Percentiles rank a stretch among this genome's conserved stretches.
These are phyloP conservation scores for Agapanthus africanus DNA, from an alignment of 106 monocot genomes.

Conservation along the genomic window DNA sequence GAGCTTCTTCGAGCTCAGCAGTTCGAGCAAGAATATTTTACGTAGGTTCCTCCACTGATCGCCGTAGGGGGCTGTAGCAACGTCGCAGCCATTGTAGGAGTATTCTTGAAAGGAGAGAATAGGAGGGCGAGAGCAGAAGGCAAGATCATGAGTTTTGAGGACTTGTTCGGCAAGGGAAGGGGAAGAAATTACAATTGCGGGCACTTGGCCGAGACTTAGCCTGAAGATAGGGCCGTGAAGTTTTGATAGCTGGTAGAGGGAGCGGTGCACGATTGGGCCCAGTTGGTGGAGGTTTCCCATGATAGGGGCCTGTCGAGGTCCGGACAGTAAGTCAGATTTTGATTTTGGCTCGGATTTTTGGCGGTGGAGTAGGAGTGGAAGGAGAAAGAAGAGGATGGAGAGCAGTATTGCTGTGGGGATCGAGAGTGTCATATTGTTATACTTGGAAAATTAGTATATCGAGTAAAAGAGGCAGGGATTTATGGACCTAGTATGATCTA, in stretches of 20 bases:
- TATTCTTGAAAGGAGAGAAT: neutral
- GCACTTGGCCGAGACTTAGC: neutral
- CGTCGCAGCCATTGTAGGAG: neutral
- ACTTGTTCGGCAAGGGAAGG: neutral
- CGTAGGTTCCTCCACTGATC: neutral
- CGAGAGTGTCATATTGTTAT: too few species aligned
- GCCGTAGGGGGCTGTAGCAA: neutral
- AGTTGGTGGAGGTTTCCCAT: slow-evolving; percentile 7
- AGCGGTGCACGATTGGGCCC: neutral
- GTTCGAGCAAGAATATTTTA: neutral
- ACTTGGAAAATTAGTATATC: too few species aligned
- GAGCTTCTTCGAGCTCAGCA: neutral
- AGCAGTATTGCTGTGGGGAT: too few species aligned
- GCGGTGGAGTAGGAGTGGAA: neutral
- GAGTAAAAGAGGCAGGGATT: too few species aligned
- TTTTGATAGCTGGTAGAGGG: neutral
- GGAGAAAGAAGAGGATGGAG: too few species aligned
- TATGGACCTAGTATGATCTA: too few species aligned
- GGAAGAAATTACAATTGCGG: neutral
- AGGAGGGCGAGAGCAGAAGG: neutral
- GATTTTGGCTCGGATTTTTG: neutral
- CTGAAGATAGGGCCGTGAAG: neutral
- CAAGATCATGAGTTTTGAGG: slow-evolving; percentile 4
- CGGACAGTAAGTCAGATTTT: neutral
- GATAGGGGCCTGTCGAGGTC: too few species aligned